Evolutionary conservation across 192 early-diverging fungal genomes (phyloP), one percentile per base, ranked within the genome.

Genomic region (Backusella sp.): DNA sequence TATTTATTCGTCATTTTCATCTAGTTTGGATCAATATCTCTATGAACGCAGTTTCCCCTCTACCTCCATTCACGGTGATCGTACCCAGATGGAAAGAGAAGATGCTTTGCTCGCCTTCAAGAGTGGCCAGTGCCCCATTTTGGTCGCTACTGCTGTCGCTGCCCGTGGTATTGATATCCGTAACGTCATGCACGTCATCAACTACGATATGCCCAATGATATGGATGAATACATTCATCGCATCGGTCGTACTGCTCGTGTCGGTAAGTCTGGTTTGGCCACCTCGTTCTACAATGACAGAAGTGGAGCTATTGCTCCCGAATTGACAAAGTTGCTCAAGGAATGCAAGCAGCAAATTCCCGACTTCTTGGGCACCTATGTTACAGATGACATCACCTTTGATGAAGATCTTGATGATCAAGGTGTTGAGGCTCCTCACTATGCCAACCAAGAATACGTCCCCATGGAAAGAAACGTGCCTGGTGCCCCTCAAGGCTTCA

Each of bases 61-160:
- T 12, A 94, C 93, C 7, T 89, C 92, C 39, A 96, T 96, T 74
- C 94, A 96, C 79, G 94, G 95, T 26, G 94, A 95, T 76, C 86
- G 94, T 49, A 90, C 88, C 2, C 95, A 96, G 76, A 77, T 83
- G 15, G 94, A 96, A 76, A 87, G 95, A 46, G 94, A 96, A 79
- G 83, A 86, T 70, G 90, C 94, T 0, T 79, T 96, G 8, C 72
- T 83, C 35, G 88, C 88, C 4, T 96, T 96, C 89, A 90, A 90
- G 81, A 80, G 78, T 36, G 92, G 90, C 42, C 78, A 78, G 32
- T 88, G 87, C 42, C 81, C 82, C 42, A 83, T 94, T 59, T 76
- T 94, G 32, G 92, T 94, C 37, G 93, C 92, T 23, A 94, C 93
- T 11, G 93, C 91, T 15, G 91, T 94, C 35, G 93, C 93, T 67